Percentiles rank a stretch among this genome's conserved stretches.
Conservation (phyloP, 2,329 filamentous ascomycete species). For the Aspergillus tamarii region DNA sequence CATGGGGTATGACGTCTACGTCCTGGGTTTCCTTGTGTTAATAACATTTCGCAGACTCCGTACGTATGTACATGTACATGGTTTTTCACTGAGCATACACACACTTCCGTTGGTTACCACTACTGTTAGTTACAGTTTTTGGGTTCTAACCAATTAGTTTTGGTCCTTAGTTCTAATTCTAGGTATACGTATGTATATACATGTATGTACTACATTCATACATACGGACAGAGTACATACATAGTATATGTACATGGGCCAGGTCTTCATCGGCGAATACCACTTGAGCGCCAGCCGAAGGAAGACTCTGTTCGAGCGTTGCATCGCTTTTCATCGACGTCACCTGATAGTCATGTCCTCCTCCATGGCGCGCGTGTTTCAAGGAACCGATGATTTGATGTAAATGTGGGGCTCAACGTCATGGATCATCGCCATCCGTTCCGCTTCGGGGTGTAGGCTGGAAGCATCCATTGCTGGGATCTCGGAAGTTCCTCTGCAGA, state of each 20-base stretch:
- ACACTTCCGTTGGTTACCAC: background rate
- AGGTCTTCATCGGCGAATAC: background rate
- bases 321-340: slow-evolving; percentile 24
- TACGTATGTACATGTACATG: background rate
- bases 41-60: too few species aligned
- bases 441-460: background rate
- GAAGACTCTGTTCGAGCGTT: background rate
- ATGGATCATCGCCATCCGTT: slow-evolving; percentile 5
- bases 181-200: background rate
- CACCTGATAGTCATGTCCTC: slow-evolving; percentile 28
- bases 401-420: background rate
- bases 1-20: slow-evolving; percentile 20
- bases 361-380: background rate
- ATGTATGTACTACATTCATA: background rate
- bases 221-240: background rate
- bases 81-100: background rate
- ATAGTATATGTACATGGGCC: background rate
- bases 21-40: background rate
- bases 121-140: background rate
- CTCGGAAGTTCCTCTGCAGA: background rate
- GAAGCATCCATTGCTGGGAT: background rate
- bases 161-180: background rate
- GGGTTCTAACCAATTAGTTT: background rate
- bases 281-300: background rate
- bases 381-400: slow-evolving; percentile 3